phyloP scores from a whole-genome alignment of 257 asterid species.

The Gynochthodes officinalis region DNA sequence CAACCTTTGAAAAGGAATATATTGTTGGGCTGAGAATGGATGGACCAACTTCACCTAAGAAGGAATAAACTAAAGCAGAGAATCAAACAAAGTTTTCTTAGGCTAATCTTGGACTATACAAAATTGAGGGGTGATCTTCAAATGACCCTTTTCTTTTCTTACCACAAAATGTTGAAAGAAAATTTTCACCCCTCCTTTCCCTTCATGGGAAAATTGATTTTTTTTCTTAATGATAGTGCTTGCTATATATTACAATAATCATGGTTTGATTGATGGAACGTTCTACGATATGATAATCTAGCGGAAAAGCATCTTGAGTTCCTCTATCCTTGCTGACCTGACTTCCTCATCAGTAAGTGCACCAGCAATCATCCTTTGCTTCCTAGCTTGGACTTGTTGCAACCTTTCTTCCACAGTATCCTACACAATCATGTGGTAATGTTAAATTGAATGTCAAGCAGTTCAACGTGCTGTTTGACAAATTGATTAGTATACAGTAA shows the following conservation, averaged over 20 bases:
- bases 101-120: not conserved
- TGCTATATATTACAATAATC: not conserved
- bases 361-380: conserved; percentile 77
- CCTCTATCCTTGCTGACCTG: conserved; percentile 66
- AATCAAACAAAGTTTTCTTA: conserved; percentile 3
- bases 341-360: conserved; percentile 82
- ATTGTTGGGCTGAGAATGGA: conserved; percentile 6
- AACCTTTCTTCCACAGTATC: conserved; percentile 70
- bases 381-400: conserved; percentile 77
- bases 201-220: not conserved
- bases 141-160: not conserved
- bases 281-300: too few species aligned
- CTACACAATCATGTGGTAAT: conserved; percentile 22
- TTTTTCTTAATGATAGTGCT: not conserved
- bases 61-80: not conserved
- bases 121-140: conserved; percentile 12
- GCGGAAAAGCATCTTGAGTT: conserved; percentile 76
- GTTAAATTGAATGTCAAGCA: not conserved
- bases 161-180: not conserved
- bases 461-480: too few species aligned
- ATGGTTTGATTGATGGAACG: too few species aligned
- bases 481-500: too few species aligned
- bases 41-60: conserved; percentile 18
- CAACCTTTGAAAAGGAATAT: conserved; percentile 22
- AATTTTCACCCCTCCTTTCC: not conserved